Base-by-base conservation (phyloP, 805 yeast genomes). In the Saccharomycopsis guyanensis region DNA sequence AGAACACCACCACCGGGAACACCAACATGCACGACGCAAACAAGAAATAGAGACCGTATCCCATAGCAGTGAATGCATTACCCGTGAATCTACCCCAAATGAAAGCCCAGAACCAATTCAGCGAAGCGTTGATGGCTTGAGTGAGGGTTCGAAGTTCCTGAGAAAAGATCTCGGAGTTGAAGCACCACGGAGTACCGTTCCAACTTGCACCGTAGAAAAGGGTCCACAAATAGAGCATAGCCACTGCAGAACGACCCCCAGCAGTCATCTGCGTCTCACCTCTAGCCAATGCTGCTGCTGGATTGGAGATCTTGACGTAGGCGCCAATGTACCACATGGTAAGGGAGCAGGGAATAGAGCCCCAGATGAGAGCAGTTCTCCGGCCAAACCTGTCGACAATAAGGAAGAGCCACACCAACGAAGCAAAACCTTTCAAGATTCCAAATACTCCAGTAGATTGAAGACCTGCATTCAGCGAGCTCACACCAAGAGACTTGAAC, bases 401-500 rank as follows among this genome's bases (percentile, higher is more conserved):
- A 7, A 25, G 10, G 10, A 25, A 25, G 29, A 25, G 29, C 29
- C 29, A 25, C 29, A 25, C 29, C 6, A 25, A 10, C 10, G 29
- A 6, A 10, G 29, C 29, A 25, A 25, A 25, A 25, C 29, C 29
- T 25, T 25, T 25, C 10, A 25, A 10, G 29, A 25, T 6, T 7
- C 29, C 29, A 25, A 25, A 25, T 6, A 25, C 10, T 7, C 29
- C 29, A 25, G 29, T 25, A 10, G 29, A 25, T 10, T 25, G 29
- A 10, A 25, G 29, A 7, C 29, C 29, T 25, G 29, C 29, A 25
- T 25, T 25, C 29, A 25, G 29, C 29, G 10, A 6, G 29, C 29
- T 25, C 10, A 25, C 29, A 25, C 29, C 29, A 25, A 25, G 29
- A 2, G 70, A 60, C 42, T 61, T 55, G 53, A 67, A 66, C 35